These are phyloP conservation scores for Grammothele lineata DNA, from an alignment of 768 basidiomycete species.

Conservation along the genomic window DNA sequence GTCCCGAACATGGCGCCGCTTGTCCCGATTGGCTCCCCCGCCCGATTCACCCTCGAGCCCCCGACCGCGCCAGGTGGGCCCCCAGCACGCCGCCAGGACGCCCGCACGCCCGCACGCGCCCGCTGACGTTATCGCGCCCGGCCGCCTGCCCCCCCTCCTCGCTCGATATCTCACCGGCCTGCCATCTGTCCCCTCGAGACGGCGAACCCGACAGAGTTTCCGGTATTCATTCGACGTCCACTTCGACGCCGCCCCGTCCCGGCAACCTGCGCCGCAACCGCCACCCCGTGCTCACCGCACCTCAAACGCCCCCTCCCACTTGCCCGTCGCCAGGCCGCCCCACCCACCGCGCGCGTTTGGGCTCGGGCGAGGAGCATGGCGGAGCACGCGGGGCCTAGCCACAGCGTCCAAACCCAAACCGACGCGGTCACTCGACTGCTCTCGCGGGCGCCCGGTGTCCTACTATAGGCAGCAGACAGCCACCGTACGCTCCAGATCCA, in stretches of 20 bases:
- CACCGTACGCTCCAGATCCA: constrained; percentile 9
- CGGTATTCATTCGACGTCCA: constrained; percentile 9
- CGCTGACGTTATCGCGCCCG: constrained; percentile 36
- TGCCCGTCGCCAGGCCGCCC: background rate
- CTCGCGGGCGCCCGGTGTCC: background rate
- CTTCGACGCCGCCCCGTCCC: too few species aligned
- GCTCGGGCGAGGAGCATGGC: too few species aligned
- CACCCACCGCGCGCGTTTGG: too few species aligned
- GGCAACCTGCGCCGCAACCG: background rate
- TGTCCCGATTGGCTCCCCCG: constrained; percentile 44
- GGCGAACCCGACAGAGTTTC: background rate
- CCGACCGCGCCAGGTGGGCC: too few species aligned
- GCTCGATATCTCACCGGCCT: constrained; percentile 6
- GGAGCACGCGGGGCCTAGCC: too few species aligned
- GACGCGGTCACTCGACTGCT: background rate
- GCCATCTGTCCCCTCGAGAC: constrained; percentile 12
- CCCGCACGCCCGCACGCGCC: constrained; percentile 3
- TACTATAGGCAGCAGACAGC: constrained; percentile 1
- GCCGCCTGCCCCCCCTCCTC: background rate
- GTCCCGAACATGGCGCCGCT: constrained; percentile 39
- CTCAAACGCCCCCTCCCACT: background rate
- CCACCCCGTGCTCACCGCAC: background rate
- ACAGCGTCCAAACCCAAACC: too few species aligned
- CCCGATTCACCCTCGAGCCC: constrained; percentile 15
- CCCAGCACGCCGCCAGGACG: background rate